These are phyloP conservation scores for Debaryomyces nepalensis DNA, from an alignment of 1,139 yeast species.

Conservation along the genomic window DNA sequence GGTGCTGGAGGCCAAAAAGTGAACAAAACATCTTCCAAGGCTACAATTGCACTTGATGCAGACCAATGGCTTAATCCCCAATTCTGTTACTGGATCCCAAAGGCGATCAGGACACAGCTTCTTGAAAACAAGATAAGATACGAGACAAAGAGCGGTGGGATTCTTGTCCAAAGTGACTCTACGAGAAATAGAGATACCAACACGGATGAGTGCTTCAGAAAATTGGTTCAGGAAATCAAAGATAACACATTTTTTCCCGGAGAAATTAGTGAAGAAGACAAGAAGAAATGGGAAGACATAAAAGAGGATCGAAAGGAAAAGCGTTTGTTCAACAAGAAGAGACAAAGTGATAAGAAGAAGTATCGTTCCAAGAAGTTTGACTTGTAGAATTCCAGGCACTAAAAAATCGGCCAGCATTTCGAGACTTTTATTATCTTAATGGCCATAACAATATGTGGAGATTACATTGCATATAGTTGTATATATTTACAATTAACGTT, in stretches of 20 bases:
- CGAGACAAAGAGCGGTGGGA: conserved; percentile 59
- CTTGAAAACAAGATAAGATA: conserved; percentile 49
- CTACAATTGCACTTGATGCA: conserved; percentile 59
- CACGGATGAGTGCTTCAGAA: conserved; percentile 60
- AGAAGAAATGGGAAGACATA: conserved; percentile 60
- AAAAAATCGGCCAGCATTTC: too few relatives aligned
- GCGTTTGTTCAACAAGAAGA: conserved; percentile 56
- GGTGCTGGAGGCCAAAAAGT: conserved; percentile 98
- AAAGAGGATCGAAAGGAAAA: conserved; percentile 50
- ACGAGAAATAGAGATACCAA: conserved; percentile 65
- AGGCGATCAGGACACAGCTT: conserved; percentile 51
- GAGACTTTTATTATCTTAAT: too few relatives aligned
- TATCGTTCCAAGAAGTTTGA: conserved; percentile 48
- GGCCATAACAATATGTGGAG: background rate
- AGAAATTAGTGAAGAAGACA: conserved; percentile 54
- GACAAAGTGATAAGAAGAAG: conserved; percentile 58
- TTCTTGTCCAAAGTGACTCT: conserved; percentile 66
- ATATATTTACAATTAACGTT: background rate
- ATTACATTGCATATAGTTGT: conserved; percentile 1
- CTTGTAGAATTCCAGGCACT: conserved; percentile 8
- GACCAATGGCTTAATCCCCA: conserved; percentile 53
- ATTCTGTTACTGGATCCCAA: conserved; percentile 65
- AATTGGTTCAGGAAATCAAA: conserved; percentile 59
- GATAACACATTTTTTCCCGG: conserved; percentile 51
- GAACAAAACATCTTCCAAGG: conserved; percentile 81